Conservation (phyloP, 257 asterid species). For the Apocynum venetum region DNA sequence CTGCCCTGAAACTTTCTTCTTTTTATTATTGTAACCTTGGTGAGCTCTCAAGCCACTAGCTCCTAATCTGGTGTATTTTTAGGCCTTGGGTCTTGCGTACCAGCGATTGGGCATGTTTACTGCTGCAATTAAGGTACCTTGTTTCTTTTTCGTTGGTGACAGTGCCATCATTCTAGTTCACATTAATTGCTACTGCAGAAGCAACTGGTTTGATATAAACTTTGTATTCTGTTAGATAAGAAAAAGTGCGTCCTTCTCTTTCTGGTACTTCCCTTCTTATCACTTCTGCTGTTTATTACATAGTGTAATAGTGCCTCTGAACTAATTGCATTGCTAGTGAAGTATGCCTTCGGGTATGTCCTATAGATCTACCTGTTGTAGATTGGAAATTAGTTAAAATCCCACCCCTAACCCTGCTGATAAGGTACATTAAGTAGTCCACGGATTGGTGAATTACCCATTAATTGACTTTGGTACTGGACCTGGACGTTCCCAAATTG, state of each 20-base stretch:
- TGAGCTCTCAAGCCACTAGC: conserved; percentile 10
- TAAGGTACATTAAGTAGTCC: no score
- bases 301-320: not conserved
- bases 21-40: conserved; percentile 3
- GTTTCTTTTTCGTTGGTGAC: not conserved
- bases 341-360: no score
- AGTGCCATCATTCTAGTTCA: no score
- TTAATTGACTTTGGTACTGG: no score
- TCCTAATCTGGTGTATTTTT: conserved; percentile 23
- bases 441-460: no score
- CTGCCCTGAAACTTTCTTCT: conserved; percentile 9
- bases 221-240: not conserved
- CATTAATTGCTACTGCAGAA: not conserved
- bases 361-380: no score
- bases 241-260: not conserved
- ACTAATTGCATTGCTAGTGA: not conserved
- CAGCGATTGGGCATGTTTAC: conserved; percentile 95
- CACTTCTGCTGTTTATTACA: not conserved
- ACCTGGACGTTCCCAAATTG: no score
- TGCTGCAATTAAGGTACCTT: conserved; percentile 83
- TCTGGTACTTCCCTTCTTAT: not conserved
- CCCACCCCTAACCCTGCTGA: no score
- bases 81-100: conserved; percentile 94
- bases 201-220: not conserved
- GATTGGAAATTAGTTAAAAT: no score